A percentile compares a stretch with the other conserved stretches of the same genome.
phyloP scores from a whole-genome alignment of 495 filamentous ascomycete species.

The Trichocladium uniseriatum region DNA sequence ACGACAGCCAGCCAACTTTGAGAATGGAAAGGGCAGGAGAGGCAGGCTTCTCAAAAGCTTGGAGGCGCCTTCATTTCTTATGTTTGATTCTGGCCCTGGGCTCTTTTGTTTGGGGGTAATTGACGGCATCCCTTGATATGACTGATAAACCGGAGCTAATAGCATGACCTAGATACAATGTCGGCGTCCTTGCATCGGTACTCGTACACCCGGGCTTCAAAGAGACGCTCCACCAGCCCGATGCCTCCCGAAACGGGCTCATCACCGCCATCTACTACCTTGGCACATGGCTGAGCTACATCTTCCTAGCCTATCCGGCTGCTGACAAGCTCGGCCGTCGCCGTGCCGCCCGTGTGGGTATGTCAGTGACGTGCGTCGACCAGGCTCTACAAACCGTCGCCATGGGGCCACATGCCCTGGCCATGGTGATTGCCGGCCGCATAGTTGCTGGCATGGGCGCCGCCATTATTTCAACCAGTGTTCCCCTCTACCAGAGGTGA shows the following conservation, averaged over 20 bases:
- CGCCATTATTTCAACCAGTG: constrained; percentile 45
- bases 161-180: constrained; percentile 40
- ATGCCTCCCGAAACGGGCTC: constrained; percentile 36
- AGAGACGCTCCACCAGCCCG: constrained; percentile 33
- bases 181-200: constrained; percentile 48
- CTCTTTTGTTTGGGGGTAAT: constrained; percentile 50
- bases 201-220: constrained; percentile 46
- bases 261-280: constrained; percentile 51
- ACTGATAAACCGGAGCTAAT: neutral
- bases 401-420: constrained; percentile 31
- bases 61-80: constrained; percentile 36
- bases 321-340: constrained; percentile 43
- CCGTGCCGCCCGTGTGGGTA: constrained; percentile 40
- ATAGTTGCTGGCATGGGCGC: constrained; percentile 44
- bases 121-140: too few species aligned
- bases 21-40: too few species aligned
- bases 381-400: constrained; percentile 38
- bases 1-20: too few species aligned
- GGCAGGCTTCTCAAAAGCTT: constrained; percentile 34
- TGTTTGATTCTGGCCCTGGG: constrained; percentile 48
- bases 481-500: constrained; percentile 46
- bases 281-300: constrained; percentile 46
- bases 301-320: constrained; percentile 42
- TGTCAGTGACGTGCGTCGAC: constrained; percentile 37
- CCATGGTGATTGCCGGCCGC: constrained; percentile 45